Evolutionary conservation across 2,329 filamentous ascomycete genomes (phyloP).

Genomic region (Phaeosphaeriaceae sp.): DNA sequence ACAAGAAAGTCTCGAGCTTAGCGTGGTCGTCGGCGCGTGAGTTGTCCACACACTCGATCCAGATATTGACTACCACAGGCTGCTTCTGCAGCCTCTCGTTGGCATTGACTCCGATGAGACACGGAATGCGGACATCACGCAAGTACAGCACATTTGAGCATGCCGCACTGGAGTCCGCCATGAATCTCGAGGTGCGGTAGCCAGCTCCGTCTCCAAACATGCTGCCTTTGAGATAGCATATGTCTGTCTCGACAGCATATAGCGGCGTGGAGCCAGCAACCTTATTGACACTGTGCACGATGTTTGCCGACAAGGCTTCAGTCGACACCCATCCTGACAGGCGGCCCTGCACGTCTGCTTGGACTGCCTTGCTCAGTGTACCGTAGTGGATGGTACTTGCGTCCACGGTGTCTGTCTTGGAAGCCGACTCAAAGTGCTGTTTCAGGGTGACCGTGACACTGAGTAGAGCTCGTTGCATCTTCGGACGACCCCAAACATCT

Average conservation of each 20-base stretch:
- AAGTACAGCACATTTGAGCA: slow-evolving; percentile 55
- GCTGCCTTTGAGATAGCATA: slow-evolving; percentile 72
- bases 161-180: slow-evolving; percentile 22
- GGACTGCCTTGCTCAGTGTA: slow-evolving; percentile 69
- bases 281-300: slow-evolving; percentile 23
- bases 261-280: slow-evolving; percentile 36
- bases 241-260: slow-evolving; percentile 57
- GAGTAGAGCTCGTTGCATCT: slow-evolving; percentile 68
- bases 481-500: slow-evolving; percentile 73
- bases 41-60: slow-evolving; percentile 61
- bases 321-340: slow-evolving; percentile 31
- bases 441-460: slow-evolving; percentile 66
- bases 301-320: slow-evolving; percentile 22
- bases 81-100: slow-evolving; percentile 73
- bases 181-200: slow-evolving; percentile 47
- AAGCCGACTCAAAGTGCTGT: slow-evolving; percentile 64
- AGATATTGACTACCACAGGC: slow-evolving; percentile 68
- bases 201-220: slow-evolving; percentile 68
- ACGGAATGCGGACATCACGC: slow-evolving; percentile 67
- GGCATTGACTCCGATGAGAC: slow-evolving; percentile 73
- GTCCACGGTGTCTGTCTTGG: slow-evolving; percentile 66
- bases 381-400: slow-evolving; percentile 80
- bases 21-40: slow-evolving; percentile 59
- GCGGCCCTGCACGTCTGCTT: slow-evolving; percentile 53
- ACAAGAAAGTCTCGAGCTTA: slow-evolving; percentile 65